Conservation (phyloP, 192 early-diverging fungal genomes). For the Funneliformis mosseae region DNA sequence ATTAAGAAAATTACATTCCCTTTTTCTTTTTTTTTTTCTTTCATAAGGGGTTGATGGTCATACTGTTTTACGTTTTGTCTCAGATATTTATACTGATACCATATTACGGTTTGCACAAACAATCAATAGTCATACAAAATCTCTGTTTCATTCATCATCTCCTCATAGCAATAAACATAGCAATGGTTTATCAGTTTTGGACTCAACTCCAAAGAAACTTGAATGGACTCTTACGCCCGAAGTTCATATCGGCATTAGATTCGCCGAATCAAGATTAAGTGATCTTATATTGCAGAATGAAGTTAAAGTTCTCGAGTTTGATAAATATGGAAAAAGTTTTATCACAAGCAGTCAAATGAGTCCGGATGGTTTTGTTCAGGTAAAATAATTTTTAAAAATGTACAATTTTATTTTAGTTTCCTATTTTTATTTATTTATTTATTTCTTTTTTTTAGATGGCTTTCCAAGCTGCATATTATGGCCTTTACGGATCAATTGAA, state of each 20-base stretch:
- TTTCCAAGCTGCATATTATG: conserved; percentile 80
- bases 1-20: not conserved
- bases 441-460: conserved; percentile 69
- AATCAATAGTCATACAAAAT: conserved; percentile 49
- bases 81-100: conserved; percentile 56
- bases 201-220: conserved; percentile 47
- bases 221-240: conserved; percentile 51
- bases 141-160: conserved; percentile 43
- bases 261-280: conserved; percentile 49
- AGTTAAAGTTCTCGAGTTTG: conserved; percentile 64
- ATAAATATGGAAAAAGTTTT: conserved; percentile 63
- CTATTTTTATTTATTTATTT: not conserved
- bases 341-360: conserved; percentile 59
- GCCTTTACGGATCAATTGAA: conserved; percentile 66
- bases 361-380: conserved; percentile 69
- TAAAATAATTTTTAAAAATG: conserved; percentile 14
- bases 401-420: too few relatives aligned
- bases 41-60: conserved; percentile 55
- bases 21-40: not conserved
- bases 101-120: conserved; percentile 53
- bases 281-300: conserved; percentile 61
- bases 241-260: conserved; percentile 46
- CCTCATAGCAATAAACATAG: not conserved
- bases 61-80: conserved; percentile 53
- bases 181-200: conserved; percentile 19